Evolutionary conservation across 495 filamentous ascomycete species (phyloP).

Genomic region (Aspergillus egyptiacus): DNA sequence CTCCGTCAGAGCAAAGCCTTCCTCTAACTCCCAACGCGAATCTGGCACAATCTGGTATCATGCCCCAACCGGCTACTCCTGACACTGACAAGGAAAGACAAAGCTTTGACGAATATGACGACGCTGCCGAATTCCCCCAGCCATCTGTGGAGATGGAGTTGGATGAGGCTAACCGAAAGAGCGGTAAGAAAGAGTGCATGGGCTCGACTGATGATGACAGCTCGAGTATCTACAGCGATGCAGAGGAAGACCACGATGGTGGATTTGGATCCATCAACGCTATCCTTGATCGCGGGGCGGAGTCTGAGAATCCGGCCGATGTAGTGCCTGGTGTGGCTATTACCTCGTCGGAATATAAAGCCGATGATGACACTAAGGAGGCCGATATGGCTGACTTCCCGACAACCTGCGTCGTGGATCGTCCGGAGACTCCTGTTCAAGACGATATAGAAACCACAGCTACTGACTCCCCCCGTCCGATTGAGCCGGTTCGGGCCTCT

Average conservation of each 20-base stretch:
- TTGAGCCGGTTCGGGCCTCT: slow-evolving; percentile 16
- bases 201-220: slow-evolving; percentile 39
- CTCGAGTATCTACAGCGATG: slow-evolving; percentile 80
- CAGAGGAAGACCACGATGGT: slow-evolving; percentile 71
- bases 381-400: slow-evolving; percentile 11
- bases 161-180: neutral
- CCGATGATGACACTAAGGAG: neutral
- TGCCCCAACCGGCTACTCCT: slow-evolving; percentile 43
- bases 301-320: neutral
- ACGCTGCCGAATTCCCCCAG: slow-evolving; percentile 35
- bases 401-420: slow-evolving; percentile 19
- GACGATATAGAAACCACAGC: slow-evolving; percentile 11
- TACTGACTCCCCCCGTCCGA: slow-evolving; percentile 18
- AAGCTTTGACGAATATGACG: slow-evolving; percentile 31
- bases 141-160: slow-evolving; percentile 21
- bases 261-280: slow-evolving; percentile 83
- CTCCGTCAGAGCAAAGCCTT: neutral
- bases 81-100: slow-evolving; percentile 32
- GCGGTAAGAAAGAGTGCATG: slow-evolving; percentile 7
- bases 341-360: neutral
- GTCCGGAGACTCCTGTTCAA: slow-evolving; percentile 21
- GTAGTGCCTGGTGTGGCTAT: neutral
- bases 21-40: slow-evolving; percentile 8
- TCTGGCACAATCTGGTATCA: slow-evolving; percentile 39
- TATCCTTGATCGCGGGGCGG: slow-evolving; percentile 57